phyloP scores from a whole-genome alignment of 768 basidiomycete genomes.

The Lyophyllum shimeji region DNA sequence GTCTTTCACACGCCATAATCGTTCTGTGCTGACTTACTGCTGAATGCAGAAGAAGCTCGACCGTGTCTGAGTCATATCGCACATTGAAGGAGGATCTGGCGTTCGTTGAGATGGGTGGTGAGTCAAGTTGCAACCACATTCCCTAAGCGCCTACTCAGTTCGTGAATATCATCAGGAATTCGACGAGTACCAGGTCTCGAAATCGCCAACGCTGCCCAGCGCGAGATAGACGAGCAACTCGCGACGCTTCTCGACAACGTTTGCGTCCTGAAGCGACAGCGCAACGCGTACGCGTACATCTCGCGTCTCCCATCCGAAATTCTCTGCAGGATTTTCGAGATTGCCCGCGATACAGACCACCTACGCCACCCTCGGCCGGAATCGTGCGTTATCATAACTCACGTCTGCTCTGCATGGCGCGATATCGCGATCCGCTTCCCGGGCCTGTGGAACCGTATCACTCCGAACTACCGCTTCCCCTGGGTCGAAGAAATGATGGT shows the following conservation, averaged over 20 bases:
- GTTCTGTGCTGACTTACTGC: too few species aligned
- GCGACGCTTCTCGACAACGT: neutral
- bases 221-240: neutral
- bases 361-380: neutral
- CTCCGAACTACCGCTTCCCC: neutral
- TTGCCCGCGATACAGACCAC: neutral
- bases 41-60: neutral
- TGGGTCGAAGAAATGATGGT: neutral
- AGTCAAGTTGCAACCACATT: neutral
- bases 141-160: neutral
- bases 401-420: neutral
- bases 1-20: too few species aligned
- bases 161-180: neutral
- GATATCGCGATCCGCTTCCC: neutral
- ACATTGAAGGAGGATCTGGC: neutral
- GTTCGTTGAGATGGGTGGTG: neutral
- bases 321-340: neutral
- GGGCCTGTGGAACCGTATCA: neutral
- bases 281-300: neutral
- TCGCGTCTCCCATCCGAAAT: neutral
- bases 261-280: neutral
- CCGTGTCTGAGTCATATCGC: neutral
- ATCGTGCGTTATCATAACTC: neutral
- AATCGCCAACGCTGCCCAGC: neutral
- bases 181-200: neutral